Evolutionary conservation across 306 rosid genomes (phyloP).

Genomic region (Casuarina glauca): DNA sequence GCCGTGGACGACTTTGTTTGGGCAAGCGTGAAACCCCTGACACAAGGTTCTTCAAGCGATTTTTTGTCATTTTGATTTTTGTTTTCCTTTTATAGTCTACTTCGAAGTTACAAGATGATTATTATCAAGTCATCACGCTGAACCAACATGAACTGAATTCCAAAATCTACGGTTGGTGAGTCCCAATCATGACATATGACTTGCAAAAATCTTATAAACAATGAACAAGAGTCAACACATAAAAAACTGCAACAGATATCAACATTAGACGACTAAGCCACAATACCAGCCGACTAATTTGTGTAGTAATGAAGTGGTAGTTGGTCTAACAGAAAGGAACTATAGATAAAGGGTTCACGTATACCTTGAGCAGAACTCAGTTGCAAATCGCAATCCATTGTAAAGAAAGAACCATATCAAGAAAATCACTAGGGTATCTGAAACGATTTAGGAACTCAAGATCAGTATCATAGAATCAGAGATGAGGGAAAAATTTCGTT

Average conservation of each 20-base stretch:
- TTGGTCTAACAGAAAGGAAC: neutral
- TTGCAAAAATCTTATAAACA: neutral
- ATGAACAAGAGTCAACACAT: neutral
- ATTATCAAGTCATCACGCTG: slow-evolving; percentile 2
- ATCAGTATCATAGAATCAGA: slow-evolving; percentile 18
- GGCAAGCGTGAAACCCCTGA: neutral
- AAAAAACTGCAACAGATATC: neutral
- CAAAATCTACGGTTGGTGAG: neutral
- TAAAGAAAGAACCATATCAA: slow-evolving; percentile 71
- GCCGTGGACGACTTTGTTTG: neutral
- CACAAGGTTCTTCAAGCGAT: neutral
- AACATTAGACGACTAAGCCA: neutral
- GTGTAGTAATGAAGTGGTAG: neutral
- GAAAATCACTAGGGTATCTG: slow-evolving; percentile 69
- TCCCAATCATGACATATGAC: neutral
- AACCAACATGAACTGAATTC: neutral
- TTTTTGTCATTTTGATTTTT: neutral
- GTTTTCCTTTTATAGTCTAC: neutral
- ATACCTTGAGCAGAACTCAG: slow-evolving; percentile 68
- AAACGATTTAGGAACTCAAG: slow-evolving; percentile 42
- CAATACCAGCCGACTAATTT: neutral
- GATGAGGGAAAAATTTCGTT: neutral
- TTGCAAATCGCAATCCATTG: slow-evolving; percentile 47
- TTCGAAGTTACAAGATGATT: neutral
- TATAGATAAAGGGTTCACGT: slow-evolving; percentile 2